phyloP scores from a whole-genome alignment of 176 grass and related monocot species.

The Pontederia paniculata region DNA sequence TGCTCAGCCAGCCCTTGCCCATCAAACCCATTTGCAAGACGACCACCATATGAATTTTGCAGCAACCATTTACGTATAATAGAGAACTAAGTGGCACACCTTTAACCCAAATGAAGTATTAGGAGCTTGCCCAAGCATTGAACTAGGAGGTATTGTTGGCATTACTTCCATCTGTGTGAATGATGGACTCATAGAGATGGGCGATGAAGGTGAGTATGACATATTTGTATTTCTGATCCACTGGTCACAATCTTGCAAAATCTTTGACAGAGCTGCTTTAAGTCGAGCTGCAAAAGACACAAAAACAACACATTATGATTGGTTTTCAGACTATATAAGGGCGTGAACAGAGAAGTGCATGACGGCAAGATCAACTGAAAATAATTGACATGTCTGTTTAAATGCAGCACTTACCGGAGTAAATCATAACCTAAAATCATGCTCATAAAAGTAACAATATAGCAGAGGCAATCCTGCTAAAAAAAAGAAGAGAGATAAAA shows the following conservation, averaged over 20 bases:
- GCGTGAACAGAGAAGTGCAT: no score
- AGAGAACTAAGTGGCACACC: conserved; percentile 16
- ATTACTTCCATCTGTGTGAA: conserved; percentile 73
- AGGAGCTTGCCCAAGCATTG: conserved; percentile 36
- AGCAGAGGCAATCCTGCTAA: conserved; percentile 1
- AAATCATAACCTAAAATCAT: no score
- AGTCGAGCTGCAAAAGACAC: conserved; percentile 52
- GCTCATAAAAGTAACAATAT: not conserved
- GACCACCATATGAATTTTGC: no score
- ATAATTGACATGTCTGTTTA: no score
- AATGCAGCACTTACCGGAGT: no score
- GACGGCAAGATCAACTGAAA: no score
- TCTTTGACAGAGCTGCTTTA: conserved; percentile 82
- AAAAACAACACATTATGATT: conserved; percentile 3
- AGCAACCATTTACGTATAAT: conserved; percentile 9
- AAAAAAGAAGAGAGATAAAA: conserved; percentile 21
- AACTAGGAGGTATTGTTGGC: conserved; percentile 63
- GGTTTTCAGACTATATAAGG: not conserved
- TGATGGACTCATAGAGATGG: conserved; percentile 44
- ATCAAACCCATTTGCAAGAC: no score
- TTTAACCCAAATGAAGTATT: conserved; percentile 65
- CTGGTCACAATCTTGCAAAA: conserved; percentile 92
- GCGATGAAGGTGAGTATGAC: conserved; percentile 46
- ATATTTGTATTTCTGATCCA: conserved; percentile 72
- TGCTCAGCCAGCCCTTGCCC: no score